Evolutionary conservation across 2,329 filamentous ascomycete species (phyloP), one percentile per base, ranked within the genome.

Genomic region (Fusarium caatingaense): DNA sequence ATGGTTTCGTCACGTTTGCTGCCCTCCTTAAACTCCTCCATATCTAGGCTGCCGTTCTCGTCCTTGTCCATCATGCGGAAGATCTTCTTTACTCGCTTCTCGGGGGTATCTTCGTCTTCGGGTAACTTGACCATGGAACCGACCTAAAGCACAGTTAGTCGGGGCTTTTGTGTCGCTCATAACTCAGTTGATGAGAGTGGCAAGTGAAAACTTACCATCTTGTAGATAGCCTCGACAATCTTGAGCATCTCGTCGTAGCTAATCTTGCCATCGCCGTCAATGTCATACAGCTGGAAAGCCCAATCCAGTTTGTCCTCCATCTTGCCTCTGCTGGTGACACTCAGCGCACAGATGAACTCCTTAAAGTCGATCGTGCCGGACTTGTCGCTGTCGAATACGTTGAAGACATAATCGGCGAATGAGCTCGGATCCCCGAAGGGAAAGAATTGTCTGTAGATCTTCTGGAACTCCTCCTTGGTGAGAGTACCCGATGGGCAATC

Each of bases 11-110:
- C 96, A 64, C 94, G 92, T 86, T 98, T 98, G 85, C 94, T 97
- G 74, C 96, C 96, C 83, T 99, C 96, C 84, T 98, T 98, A 87
- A 99, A 99, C 81, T 99, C 96, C 66, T 94, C 92, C 88, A 98
- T 95, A 80, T 98, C 95, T 76, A 99, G 84, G 78, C 93, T 97
- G 75, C 95, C 96, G 79, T 98, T 98, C 84, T 98, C 95, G 80
- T 99, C 96, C 87, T 99, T 99, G 86, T 99, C 96, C 96, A 99
- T 99, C 96, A 98, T 98, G 77, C 92, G 88, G 87, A 99, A 99
- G 81, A 99, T 98, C 87, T 99, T 99, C 82, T 87, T 90, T 69
- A 99, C 96, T 71, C 96, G 92, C 86, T 99, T 99, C 86, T 98
- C 95, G 20, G 96, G 96, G 60, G 96, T 99, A 83, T 99, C 95